Conservation (phyloP, 306 rosid genomes). For the Datisca glomerata region DNA sequence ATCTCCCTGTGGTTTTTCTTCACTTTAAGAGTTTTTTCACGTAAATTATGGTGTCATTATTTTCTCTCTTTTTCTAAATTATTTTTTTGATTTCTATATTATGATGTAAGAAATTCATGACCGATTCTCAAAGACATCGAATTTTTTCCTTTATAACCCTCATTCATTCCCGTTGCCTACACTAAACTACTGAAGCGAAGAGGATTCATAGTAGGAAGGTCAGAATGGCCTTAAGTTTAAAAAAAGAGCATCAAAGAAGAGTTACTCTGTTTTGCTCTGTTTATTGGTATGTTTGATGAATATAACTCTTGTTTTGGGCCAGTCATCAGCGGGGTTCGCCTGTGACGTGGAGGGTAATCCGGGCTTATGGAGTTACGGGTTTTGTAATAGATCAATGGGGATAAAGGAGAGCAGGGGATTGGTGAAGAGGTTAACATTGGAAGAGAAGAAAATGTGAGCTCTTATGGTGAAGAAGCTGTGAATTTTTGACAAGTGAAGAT, state of each 20-base stretch:
- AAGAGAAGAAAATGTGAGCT: too few relatives aligned
- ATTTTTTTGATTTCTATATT: too few relatives aligned
- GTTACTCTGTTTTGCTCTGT: slow-evolving; percentile 47
- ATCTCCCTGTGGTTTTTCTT: too few relatives aligned
- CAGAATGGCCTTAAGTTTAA: slow-evolving; percentile 25
- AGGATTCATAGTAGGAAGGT: too few relatives aligned
- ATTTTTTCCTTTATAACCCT: neutral
- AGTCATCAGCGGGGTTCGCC: slow-evolving; percentile 45
- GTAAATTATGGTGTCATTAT: too few relatives aligned
- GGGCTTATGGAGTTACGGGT: slow-evolving; percentile 26
- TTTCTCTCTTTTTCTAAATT: too few relatives aligned
- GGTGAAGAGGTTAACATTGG: slow-evolving; percentile 66
- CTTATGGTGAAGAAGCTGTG: too few relatives aligned
- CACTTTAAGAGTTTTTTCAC: too few relatives aligned
- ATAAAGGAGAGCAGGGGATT: slow-evolving; percentile 39
- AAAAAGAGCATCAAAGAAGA: slow-evolving; percentile 43
- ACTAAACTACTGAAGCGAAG: too few relatives aligned
- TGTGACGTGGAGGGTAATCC: slow-evolving; percentile 40
- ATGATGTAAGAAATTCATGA: too few relatives aligned
- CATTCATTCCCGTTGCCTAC: neutral
- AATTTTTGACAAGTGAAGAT: too few relatives aligned
- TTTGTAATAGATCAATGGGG: slow-evolving; percentile 46
- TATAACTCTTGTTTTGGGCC: slow-evolving; percentile 24
- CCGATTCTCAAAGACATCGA: too few relatives aligned
- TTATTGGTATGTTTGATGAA: slow-evolving; percentile 10